Evolutionary conservation across 176 grass and related monocot genomes (phyloP).

Genomic region (Bolboschoenus planiculmis): DNA sequence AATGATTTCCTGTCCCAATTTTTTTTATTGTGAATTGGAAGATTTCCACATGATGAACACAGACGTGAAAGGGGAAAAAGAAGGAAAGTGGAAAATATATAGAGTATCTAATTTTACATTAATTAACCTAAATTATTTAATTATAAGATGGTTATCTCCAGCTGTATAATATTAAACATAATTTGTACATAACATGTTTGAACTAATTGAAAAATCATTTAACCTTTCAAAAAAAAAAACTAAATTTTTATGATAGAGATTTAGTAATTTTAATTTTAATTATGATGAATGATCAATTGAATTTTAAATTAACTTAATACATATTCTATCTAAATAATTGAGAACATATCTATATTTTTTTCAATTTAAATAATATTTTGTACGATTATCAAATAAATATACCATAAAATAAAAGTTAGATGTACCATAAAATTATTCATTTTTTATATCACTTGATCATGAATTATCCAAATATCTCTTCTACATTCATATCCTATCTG

Average conservation of each 20-base stretch:
- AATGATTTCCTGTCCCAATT: not conserved
- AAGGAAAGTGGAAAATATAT: not conserved
- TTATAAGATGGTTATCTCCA: not conserved
- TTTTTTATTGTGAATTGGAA: not conserved
- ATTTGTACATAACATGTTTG: too few relatives aligned
- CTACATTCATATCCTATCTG: too few relatives aligned
- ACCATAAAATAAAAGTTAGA: too few relatives aligned
- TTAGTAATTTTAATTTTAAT: not conserved
- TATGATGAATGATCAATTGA: not conserved
- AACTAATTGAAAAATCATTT: not conserved
- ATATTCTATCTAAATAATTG: not conserved
- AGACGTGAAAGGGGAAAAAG: not conserved
- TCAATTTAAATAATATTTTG: too few relatives aligned
- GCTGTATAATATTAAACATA: too few relatives aligned
- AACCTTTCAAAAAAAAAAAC: too few relatives aligned
- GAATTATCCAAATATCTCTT: too few relatives aligned
- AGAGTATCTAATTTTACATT: not conserved
- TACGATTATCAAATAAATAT: too few relatives aligned
- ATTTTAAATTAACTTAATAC: not conserved
- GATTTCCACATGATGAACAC: not conserved
- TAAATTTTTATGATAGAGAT: too few relatives aligned
- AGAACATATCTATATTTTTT: too few relatives aligned
- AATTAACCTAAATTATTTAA: not conserved
- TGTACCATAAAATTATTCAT: too few relatives aligned
- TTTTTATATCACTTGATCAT: too few relatives aligned